Conservation (phyloP, 306 rosid genomes). For the Erythrophleum fordii region DNA sequence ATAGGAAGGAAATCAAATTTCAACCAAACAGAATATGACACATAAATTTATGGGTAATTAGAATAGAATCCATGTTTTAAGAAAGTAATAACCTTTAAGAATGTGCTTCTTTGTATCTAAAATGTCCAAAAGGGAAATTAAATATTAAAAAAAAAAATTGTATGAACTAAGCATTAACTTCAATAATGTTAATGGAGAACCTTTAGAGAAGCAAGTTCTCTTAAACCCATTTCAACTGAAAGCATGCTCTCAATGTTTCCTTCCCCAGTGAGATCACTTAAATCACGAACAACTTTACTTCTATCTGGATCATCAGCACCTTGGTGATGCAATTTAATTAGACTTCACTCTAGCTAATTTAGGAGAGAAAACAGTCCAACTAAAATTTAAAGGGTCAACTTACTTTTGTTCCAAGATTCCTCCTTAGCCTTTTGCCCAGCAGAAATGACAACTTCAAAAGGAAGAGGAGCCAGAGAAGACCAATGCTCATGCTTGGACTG, state of each 20-base stretch:
- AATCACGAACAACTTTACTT: conserved; percentile 58
- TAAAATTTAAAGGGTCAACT: conserved; percentile 19
- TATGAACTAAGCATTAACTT: neutral
- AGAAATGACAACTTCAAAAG: conserved; percentile 77
- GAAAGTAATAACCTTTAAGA: neutral
- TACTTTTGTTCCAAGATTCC: conserved; percentile 75
- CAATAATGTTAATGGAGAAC: conserved; percentile 36
- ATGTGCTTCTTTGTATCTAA: conserved; percentile 23
- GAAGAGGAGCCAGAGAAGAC: conserved; percentile 87
- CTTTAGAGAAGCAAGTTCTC: conserved; percentile 71
- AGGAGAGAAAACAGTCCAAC: neutral
- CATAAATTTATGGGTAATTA: neutral
- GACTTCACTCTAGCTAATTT: conserved; percentile 24
- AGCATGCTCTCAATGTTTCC: conserved; percentile 86
- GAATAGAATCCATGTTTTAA: conserved; percentile 23
- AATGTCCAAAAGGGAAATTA: conserved; percentile 11
- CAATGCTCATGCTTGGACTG: conserved; percentile 72
- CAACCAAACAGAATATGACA: conserved; percentile 1
- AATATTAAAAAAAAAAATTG: neutral
- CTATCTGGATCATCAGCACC: conserved; percentile 60
- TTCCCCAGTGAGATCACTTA: conserved; percentile 74
- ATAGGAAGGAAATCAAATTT: conserved; percentile 23
- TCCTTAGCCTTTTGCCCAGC: conserved; percentile 99
- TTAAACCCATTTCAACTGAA: conserved; percentile 78
- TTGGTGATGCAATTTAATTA: conserved; percentile 33